phyloP scores from a whole-genome alignment of 2,329 filamentous ascomycete species.

The Colletotrichum cordylinicola region DNA sequence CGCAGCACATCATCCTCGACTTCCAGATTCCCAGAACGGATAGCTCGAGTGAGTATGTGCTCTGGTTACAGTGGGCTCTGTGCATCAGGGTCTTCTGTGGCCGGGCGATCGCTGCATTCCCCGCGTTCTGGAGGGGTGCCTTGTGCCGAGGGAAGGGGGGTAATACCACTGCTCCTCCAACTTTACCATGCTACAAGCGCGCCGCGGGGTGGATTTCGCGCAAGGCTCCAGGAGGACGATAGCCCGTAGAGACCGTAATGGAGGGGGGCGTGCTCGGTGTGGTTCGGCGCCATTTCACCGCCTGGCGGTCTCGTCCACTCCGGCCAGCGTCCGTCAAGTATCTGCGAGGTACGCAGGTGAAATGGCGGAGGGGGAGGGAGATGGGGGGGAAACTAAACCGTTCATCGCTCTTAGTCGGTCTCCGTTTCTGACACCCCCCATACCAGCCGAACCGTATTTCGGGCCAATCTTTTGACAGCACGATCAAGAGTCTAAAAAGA shows the following conservation, averaged over 20 bases:
- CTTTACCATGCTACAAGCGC: neutral
- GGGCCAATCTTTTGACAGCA: neutral
- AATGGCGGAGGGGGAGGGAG: neutral
- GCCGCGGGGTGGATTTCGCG: conserved; percentile 1
- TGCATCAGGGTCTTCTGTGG: conserved; percentile 20
- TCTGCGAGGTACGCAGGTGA: neutral
- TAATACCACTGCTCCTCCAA: neutral
- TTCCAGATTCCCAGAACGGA: neutral
- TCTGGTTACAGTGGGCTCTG: conserved; percentile 3
- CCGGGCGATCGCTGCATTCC: conserved; percentile 13
- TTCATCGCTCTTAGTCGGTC: neutral
- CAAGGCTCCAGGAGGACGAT: conserved; percentile 8
- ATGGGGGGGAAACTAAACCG: neutral
- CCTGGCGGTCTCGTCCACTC: neutral
- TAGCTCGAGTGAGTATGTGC: neutral
- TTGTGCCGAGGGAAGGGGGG: neutral
- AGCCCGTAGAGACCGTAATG: conserved; percentile 7
- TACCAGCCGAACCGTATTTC: neutral
- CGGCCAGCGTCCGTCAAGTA: neutral
- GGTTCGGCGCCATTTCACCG: conserved; percentile 20
- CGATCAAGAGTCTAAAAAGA: neutral
- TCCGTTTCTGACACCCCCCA: neutral
- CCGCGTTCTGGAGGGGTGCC: neutral
- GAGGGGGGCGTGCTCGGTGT: conserved; percentile 19
- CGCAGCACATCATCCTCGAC: neutral